Conservation (phyloP, 2,329 filamentous ascomycete species). For the Pseudogymnoascus sp. region DNA sequence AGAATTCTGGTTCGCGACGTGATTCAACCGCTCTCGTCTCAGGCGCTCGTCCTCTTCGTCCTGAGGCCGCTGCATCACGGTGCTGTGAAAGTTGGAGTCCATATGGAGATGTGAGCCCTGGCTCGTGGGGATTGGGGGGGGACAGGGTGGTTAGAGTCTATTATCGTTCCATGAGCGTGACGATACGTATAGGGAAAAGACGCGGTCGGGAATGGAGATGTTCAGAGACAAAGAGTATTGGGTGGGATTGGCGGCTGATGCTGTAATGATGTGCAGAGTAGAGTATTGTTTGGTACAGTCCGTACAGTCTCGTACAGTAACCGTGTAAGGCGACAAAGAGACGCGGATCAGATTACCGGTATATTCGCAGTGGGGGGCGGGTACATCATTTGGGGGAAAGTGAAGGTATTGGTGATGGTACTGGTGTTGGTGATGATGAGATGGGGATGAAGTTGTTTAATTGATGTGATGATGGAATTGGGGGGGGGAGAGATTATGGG, state of each 20-base stretch:
- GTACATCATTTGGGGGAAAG: background rate
- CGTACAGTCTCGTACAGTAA: background rate
- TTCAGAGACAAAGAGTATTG: background rate
- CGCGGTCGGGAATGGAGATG: background rate
- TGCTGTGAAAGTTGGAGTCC: constrained; percentile 26
- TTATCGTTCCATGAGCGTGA: constrained; percentile 8
- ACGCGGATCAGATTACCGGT: background rate
- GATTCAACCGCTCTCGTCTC: constrained; percentile 24
- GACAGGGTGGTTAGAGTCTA: constrained; percentile 1
- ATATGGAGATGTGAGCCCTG: constrained; percentile 13
- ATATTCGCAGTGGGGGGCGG: background rate
- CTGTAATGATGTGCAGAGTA: background rate
- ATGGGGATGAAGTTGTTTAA: background rate
- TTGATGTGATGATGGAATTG: background rate
- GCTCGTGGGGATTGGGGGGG: constrained; percentile 7
- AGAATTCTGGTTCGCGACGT: constrained; percentile 24
- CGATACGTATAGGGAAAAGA: background rate
- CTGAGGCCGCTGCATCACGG: constrained; percentile 25
- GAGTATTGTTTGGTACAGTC: background rate
- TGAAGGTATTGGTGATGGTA: constrained; percentile 8
- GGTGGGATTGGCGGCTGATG: background rate
- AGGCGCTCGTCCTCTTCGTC: constrained; percentile 20
- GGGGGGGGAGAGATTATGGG: background rate
- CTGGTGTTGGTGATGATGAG: background rate
- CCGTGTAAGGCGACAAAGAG: background rate